Base-by-base conservation (phyloP, 768 basidiomycete species). In the Tricholoma sp. region DNA sequence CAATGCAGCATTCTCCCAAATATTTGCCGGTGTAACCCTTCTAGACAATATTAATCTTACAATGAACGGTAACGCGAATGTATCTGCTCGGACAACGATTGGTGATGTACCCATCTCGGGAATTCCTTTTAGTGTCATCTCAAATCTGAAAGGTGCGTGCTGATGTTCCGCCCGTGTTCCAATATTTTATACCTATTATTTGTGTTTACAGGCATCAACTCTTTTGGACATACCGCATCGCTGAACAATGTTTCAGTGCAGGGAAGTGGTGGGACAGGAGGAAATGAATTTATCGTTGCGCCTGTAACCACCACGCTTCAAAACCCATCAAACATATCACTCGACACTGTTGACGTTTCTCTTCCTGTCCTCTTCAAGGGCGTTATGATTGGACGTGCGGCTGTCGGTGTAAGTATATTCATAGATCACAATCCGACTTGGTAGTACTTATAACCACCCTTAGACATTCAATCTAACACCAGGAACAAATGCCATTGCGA, bases 261-360 rank as follows among this genome's bases (percentile, higher is more conserved):
- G 17, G 87, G 86, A 24, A 86, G 86, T 61, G 86, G 87, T 36
- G 85, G 84, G 41, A 71, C 67, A 51, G 80, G 79, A n/a, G 84
- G 84, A 6, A 73, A 73, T 58, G 71, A 86, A 66, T 89, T 75
- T 62, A 76, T 89, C 42, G 68, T 78, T 31, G 65, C 82, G 3
- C 85, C 83, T 1, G 66, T 88, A n/a, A 81, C 77, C 0, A 78
- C 84, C 17, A 75, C 68, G 12, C 70, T 89, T 47, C 66, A 83
- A 20, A 89, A 89, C 58, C 88, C 86, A 6, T 87, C 86, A 5
- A 86, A 87, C 61, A 67, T 89, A 33, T 83, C 84, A 4, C 72
- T 90, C 32, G 67, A 76, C 53, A 88, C 86, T 9, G 75, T 77
- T 54, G 74, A 78, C 47, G 72, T 88, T 20, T 70, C 82, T 5